Base-by-base conservation (phyloP, 352 stramenopile species). In the Hyaloperonospora brassicae region DNA sequence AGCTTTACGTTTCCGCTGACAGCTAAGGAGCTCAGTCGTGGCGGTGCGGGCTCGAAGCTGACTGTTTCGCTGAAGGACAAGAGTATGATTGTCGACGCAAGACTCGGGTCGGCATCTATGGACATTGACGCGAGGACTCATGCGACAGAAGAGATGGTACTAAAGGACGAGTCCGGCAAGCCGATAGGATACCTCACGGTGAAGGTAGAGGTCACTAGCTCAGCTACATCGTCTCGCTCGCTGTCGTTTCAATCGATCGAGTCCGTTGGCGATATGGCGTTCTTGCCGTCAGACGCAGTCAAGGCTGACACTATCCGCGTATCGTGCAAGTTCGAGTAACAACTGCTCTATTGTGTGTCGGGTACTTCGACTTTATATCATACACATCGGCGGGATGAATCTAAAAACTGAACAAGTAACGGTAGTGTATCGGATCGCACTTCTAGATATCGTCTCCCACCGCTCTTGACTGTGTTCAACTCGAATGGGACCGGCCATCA, bases 1-100 rank as follows among this genome's bases (percentile, higher is more conserved):
- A 86, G 79, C 50, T 88, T 94, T 25, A 92, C 84, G 35, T 89
- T 92, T 50, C 69, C 77, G 24, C 54, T 84, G 48, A 66, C 64
- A 14, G 48, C 72, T 24, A 80, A 80, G 45, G 77, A 93, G 38
- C 61, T 81, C 27, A 68, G 72, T 21, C 53, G 65, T 17, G 47
- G 61, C 21, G 61, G 54, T 23, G 50, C 57, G n/a, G 61, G 66
- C 42, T 70, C 64, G 34, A 55, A 50, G 25, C 41, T 76, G 44
- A 61, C 73, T 11, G 55, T 76, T 22, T 72, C 61, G 5, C 47
- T 76, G 9, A 76, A 76, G 55, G 68, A 76, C 53, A 68, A 66
- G 61, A 70, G 68, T 27, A 65, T 76, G 57, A 41, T 76, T 24
- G 53, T 70, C 50, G 64, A 76, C 41, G 49, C 59, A 40, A 52